These are phyloP conservation scores for Pseudozyma thailandica DNA, from an alignment of 1,284 basidiomycete species.

Conservation along the genomic window DNA sequence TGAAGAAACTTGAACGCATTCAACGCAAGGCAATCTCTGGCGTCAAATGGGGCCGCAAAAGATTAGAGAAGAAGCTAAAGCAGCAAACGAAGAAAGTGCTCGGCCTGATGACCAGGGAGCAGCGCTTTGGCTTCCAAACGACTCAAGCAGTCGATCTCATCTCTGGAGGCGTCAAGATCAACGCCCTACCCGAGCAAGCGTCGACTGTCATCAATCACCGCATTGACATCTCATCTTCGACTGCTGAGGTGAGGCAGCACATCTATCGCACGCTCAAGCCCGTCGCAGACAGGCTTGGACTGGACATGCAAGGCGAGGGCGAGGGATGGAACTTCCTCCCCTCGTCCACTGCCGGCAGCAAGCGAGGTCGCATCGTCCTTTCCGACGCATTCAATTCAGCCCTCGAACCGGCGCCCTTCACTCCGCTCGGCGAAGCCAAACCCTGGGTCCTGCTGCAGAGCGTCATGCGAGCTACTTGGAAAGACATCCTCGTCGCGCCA, in stretches of 20 bases:
- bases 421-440: constrained; percentile 69
- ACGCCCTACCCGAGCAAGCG: constrained; percentile 74
- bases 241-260: constrained; percentile 70
- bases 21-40: constrained; percentile 9
- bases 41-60: neutral
- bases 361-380: constrained; percentile 25
- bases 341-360: neutral
- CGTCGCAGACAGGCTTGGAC: constrained; percentile 72
- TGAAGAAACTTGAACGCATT: constrained; percentile 69
- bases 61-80: constrained; percentile 8
- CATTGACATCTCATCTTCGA: constrained; percentile 72
- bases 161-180: constrained; percentile 76
- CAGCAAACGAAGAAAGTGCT: constrained; percentile 22
- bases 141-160: constrained; percentile 79
- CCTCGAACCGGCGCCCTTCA: constrained; percentile 74
- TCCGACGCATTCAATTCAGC: constrained; percentile 69
- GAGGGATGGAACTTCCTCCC: constrained; percentile 18
- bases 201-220: constrained; percentile 75
- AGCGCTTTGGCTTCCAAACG: constrained; percentile 73
- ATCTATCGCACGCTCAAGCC: constrained; percentile 70
- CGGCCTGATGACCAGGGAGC: constrained; percentile 13
- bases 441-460: constrained; percentile 72
- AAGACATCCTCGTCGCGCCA: constrained; percentile 71
- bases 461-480: constrained; percentile 70
- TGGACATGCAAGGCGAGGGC: constrained; percentile 70